A percentile compares a stretch with the other conserved stretches of the same genome.
Conservation (phyloP, 306 rosid genomes). For the Mimosa pudica region DNA sequence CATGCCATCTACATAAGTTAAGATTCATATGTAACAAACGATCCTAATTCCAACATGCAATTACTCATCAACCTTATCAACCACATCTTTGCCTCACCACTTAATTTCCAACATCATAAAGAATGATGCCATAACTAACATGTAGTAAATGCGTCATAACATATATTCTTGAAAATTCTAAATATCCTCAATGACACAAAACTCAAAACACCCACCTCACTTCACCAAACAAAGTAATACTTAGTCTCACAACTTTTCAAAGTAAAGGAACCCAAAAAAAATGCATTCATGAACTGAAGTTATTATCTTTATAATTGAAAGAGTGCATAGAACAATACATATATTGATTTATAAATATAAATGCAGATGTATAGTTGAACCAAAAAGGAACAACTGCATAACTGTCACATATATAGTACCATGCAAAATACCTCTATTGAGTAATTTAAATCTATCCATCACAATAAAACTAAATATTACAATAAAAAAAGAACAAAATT, state of each 20-base stretch:
- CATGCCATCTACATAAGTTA: constrained; percentile 1
- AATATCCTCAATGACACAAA: constrained; percentile 17
- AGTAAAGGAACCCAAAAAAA: not conserved
- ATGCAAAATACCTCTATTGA: not conserved
- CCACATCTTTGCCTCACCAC: not conserved
- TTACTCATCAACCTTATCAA: constrained; percentile 15
- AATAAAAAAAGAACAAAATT: constrained; percentile 1
- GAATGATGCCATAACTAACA: constrained; percentile 10
- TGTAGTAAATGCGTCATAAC: constrained; percentile 21
- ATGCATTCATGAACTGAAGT: not conserved
- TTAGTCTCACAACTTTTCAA: not conserved
- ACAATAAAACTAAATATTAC: not conserved
- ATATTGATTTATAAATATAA: not conserved
- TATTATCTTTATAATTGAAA: not conserved
- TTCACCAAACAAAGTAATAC: constrained; percentile 10
- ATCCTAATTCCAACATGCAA: constrained; percentile 3
- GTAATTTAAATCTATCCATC: not conserved
- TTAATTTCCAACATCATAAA: constrained; percentile 9
- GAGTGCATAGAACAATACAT: not conserved
- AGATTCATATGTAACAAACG: constrained; percentile 6
- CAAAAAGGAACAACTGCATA: not conserved
- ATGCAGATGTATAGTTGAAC: constrained; percentile 14
- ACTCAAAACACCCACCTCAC: constrained; percentile 11
- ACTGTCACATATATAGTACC: not conserved
- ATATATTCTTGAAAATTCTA: not conserved